Base-by-base conservation (phyloP, 176 grass and related monocot species). In the Eragrostis nindensis region DNA sequence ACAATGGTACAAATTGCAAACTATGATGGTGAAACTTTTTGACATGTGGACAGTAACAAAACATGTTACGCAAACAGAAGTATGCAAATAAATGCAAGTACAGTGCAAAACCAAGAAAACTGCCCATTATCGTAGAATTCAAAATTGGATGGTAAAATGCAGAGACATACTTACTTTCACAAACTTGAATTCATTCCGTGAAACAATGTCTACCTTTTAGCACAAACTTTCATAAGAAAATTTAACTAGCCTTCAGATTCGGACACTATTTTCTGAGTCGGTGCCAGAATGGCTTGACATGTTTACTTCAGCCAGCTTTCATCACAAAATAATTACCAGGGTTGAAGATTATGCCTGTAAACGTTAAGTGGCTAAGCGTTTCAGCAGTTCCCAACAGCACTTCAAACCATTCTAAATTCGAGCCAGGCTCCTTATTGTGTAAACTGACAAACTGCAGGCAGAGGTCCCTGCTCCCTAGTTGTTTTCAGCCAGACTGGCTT, bases 401-500 rank as follows among this genome's bases (percentile, higher is more conserved):
- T 39, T 45, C 42, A 17, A 7, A 21, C 3, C 43, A 43, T 43
- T 43, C 21, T 30, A 55, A 56, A 57, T 8, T 41, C 69, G 8
- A 0, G 19, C 5, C 76, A 39, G 21, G 16, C 8, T 22, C 38
- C 50, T 76, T 12, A 6, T 11, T 16, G 21, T 62, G 32, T 36
- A 36, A 71, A 7, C 29, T 41, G 3, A 32, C 18, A 73, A 40
- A 82, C 26, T 49, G 57, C 45, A 24, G 17, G 43, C 43, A 81
- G 11, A 13, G 15, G 52, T 6, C 42, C 36, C 61, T 67, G 4
- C 32, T 36, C 32, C 32, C 32, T 36, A 30, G 61, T 66, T 66
- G 59, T 74, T 83, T 42, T 47, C 70, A 83, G 15, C 59, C 57
- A 74, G 21, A 39, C n/a, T 64, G 30, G 50, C 5, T 69, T 25